phyloP scores from a whole-genome alignment of 73 alveolate genomes.

The Paramecium primaurelia region DNA sequence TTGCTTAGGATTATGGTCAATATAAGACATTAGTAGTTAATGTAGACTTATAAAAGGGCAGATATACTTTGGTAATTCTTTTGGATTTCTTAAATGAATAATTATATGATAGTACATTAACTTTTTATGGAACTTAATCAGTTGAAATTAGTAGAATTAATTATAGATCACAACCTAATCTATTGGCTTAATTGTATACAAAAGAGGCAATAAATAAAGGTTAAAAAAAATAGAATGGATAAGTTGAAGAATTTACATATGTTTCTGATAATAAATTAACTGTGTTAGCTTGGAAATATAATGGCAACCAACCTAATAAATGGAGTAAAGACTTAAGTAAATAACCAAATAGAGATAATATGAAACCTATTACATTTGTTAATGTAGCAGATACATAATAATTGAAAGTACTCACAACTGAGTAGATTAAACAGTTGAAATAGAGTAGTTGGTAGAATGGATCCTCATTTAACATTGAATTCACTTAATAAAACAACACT shows the following conservation, averaged over 20 bases:
- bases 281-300: background rate
- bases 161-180: background rate
- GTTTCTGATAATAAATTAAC: background rate
- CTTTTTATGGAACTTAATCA: background rate
- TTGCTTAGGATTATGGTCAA: constrained; percentile 1
- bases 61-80: background rate
- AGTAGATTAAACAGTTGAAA: constrained; percentile 18
- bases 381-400: background rate
- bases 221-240: background rate
- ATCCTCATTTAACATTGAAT: background rate
- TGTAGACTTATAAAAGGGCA: background rate
- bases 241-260: background rate
- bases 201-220: background rate
- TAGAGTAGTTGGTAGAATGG: constrained; percentile 11
- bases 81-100: background rate
- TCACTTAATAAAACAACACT: background rate
- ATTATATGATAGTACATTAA: background rate
- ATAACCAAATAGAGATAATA: background rate
- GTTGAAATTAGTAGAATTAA: background rate
- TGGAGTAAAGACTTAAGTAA: constrained; percentile 29
- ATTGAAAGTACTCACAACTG: background rate
- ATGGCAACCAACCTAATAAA: background rate
- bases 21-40: background rate
- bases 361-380: background rate
- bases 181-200: background rate